phyloP scores from a whole-genome alignment of 768 basidiomycete genomes.

The Pleurotus cornucopiae region DNA sequence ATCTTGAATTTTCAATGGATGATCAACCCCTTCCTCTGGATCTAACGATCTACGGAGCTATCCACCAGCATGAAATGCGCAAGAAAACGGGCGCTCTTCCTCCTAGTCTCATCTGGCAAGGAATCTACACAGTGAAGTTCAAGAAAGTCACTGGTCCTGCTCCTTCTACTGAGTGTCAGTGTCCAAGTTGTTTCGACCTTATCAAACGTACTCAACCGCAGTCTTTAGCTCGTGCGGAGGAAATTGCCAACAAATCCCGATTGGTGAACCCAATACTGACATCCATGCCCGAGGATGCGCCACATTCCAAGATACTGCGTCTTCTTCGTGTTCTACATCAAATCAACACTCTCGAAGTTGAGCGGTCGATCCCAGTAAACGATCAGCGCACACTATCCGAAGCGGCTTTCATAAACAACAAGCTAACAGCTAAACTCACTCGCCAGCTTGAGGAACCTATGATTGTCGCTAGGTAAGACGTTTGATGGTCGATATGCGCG shows the following conservation, averaged over 20 bases:
- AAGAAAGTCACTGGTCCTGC: slow-evolving; percentile 86
- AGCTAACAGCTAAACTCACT: slow-evolving; percentile 95
- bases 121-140: slow-evolving; percentile 88
- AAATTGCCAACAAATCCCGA: slow-evolving; percentile 39
- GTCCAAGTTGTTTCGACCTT: background rate
- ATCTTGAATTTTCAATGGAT: slow-evolving; percentile 93
- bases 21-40: slow-evolving; percentile 81
- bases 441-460: slow-evolving; percentile 96
- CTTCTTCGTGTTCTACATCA: slow-evolving; percentile 85
- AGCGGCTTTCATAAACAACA: slow-evolving; percentile 93
- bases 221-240: slow-evolving; percentile 32
- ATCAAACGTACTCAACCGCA: background rate
- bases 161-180: slow-evolving; percentile 57
- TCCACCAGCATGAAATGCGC: slow-evolving; percentile 85
- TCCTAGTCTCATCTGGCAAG: slow-evolving; percentile 81
- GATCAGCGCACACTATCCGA: slow-evolving; percentile 65
- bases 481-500: background rate
- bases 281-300: slow-evolving; percentile 78
- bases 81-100: slow-evolving; percentile 64
- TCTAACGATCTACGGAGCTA: slow-evolving; percentile 93
- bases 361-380: slow-evolving; percentile 46
- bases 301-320: slow-evolving; percentile 87
- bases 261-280: slow-evolving; percentile 68
- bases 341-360: slow-evolving; percentile 70
- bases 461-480: slow-evolving; percentile 89